phyloP scores from a whole-genome alignment of 1,284 basidiomycete genomes.

The Ustilago trichophora region DNA sequence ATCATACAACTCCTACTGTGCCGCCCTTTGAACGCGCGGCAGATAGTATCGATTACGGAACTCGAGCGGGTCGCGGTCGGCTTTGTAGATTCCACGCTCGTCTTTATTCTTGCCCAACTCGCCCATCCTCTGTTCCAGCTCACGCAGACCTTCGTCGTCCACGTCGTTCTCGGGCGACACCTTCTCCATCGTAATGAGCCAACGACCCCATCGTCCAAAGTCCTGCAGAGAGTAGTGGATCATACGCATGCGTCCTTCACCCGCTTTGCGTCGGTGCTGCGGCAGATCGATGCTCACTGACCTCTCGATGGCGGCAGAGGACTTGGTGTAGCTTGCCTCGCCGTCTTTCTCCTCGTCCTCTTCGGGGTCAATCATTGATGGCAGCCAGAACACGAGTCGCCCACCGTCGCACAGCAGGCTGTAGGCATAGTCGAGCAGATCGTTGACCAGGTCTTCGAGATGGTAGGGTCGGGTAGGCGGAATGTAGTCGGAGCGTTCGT shows the following conservation, averaged over 20 bases:
- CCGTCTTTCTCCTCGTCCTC: slow-evolving; percentile 41
- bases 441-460: slow-evolving; percentile 81
- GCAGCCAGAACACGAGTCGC: slow-evolving; percentile 82
- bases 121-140: slow-evolving; percentile 31
- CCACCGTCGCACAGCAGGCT: slow-evolving; percentile 86
- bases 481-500: slow-evolving; percentile 66
- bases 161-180: slow-evolving; percentile 37
- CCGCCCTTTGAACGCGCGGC: slow-evolving; percentile 10
- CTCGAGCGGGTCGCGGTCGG: slow-evolving; percentile 50
- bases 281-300: slow-evolving; percentile 74
- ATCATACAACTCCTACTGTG: too few relatives aligned
- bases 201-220: slow-evolving; percentile 92
- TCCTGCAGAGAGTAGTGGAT: slow-evolving; percentile 89
- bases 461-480: slow-evolving; percentile 89
- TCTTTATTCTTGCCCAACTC: slow-evolving; percentile 43
- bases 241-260: slow-evolving; percentile 44
- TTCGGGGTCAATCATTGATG: slow-evolving; percentile 56
- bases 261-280: slow-evolving; percentile 35
- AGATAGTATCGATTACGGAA: slow-evolving; percentile 56
- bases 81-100: slow-evolving; percentile 39
- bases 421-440: slow-evolving; percentile 83
- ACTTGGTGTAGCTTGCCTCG: slow-evolving; percentile 70
- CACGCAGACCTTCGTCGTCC: slow-evolving; percentile 28
- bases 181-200: slow-evolving; percentile 62
- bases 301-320: slow-evolving; percentile 29